Percentiles rank a stretch among this genome's conserved stretches.
Conservation (phyloP, 2,329 filamentous ascomycete genomes). For the Hypoxylon sp. region DNA sequence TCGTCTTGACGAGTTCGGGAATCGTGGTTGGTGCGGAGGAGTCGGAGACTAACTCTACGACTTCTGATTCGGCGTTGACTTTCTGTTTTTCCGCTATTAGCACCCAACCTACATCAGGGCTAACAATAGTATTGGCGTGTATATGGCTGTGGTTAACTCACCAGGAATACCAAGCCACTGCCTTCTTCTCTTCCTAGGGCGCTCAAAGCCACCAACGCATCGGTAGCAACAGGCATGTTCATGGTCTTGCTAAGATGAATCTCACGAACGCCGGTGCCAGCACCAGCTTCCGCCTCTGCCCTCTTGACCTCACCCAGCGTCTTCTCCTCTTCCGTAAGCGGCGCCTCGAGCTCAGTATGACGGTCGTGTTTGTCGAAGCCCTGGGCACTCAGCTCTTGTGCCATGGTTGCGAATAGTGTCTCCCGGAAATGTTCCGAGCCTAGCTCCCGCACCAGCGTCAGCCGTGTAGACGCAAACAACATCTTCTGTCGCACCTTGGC, state of each 20-base stretch:
- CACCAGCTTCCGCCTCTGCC: constrained; percentile 77
- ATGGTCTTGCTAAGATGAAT: constrained; percentile 67
- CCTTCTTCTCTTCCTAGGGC: constrained; percentile 62
- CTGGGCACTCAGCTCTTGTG: constrained; percentile 71
- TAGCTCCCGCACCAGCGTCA: constrained; percentile 79
- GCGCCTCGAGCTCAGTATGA: constrained; percentile 70
- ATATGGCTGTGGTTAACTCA: constrained; percentile 51
- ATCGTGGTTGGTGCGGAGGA: constrained; percentile 63
- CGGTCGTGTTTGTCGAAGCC: constrained; percentile 79
- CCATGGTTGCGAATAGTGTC: constrained; percentile 75
- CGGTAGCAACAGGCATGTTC: constrained; percentile 67
- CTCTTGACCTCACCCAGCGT: constrained; percentile 76
- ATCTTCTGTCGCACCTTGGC: constrained; percentile 87
- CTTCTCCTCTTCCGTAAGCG: constrained; percentile 81
- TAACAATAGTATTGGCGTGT: neutral
- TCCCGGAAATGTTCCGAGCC: constrained; percentile 82
- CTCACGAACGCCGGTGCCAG: constrained; percentile 68
- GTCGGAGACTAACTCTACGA: constrained; percentile 69
- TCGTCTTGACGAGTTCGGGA: constrained; percentile 63
- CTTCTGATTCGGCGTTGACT: constrained; percentile 76
- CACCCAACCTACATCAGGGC: neutral
- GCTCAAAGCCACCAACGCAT: constrained; percentile 70
- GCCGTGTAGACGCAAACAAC: constrained; percentile 80
- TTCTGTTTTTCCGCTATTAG: constrained; percentile 56
- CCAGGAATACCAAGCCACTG: constrained; percentile 70